Evolutionary conservation across 139 green algal genomes (phyloP).

Genomic region (Pleodorina starrii): DNA sequence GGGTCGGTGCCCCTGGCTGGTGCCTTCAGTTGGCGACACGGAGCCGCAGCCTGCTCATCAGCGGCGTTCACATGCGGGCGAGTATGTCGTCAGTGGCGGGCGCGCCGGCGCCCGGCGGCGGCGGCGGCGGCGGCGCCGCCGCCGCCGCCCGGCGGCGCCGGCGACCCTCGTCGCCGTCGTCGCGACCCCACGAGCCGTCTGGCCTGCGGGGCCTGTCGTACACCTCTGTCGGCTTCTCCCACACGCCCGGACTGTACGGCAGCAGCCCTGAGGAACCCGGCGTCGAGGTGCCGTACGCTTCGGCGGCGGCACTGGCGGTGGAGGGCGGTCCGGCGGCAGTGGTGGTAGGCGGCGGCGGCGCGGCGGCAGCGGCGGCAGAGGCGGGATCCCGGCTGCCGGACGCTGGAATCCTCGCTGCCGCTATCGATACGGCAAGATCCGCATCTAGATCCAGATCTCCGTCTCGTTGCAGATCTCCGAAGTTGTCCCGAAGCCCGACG

Average conservation of each 20-base stretch:
- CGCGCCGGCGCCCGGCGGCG: background rate
- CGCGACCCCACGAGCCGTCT: background rate
- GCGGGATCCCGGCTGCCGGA: background rate
- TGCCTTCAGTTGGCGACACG: background rate
- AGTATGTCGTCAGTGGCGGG: background rate
- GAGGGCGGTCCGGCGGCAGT: background rate
- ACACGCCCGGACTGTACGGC: background rate
- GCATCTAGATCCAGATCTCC: background rate
- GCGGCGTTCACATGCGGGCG: background rate
- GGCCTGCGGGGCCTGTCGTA: background rate
- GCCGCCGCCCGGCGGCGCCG: background rate
- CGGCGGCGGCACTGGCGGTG: background rate
- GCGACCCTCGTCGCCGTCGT: background rate
- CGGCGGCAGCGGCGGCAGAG: background rate
- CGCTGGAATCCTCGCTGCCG: slow-evolving; percentile 8
- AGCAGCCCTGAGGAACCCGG: background rate
- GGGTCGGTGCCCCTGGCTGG: background rate
- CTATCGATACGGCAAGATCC: background rate
- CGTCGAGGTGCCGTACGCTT: background rate
- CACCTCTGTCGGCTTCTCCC: background rate
- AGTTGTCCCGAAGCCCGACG: background rate
- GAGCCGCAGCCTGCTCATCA: background rate
- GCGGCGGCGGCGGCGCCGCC: background rate
- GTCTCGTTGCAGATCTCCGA: background rate
- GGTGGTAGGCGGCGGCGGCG: background rate